Conservation (phyloP, 768 basidiomycete genomes). For the Boletus eberwhitei region DNA sequence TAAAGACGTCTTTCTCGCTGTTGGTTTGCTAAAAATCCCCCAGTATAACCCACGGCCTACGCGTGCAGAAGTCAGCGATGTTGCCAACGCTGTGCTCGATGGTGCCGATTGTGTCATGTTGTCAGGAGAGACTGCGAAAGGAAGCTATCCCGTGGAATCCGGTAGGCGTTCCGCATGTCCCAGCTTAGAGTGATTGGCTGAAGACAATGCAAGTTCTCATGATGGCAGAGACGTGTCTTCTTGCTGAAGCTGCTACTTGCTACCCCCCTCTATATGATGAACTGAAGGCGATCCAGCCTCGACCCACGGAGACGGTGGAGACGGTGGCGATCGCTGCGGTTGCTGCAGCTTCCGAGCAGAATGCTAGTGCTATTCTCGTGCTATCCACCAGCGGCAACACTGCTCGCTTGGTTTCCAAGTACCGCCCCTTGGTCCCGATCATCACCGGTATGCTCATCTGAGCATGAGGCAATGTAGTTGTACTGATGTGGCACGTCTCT, state of each 20-base stretch:
- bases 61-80: constrained; percentile 98
- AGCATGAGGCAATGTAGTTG: background rate
- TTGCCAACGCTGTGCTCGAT: constrained; percentile 98
- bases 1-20: background rate
- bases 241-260: constrained; percentile 94
- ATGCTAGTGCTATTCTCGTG: constrained; percentile 92
- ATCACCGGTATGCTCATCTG: constrained; percentile 67
- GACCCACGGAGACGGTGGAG: constrained; percentile 92
- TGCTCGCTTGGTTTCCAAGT: constrained; percentile 94
- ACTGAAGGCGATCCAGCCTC: constrained; percentile 69
- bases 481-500: constrained; percentile 2
- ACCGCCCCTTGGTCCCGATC: constrained; percentile 90
- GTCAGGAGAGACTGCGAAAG: constrained; percentile 99
- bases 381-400: constrained; percentile 97
- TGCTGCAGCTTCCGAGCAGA: constrained; percentile 91
- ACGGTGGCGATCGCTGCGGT: constrained; percentile 96
- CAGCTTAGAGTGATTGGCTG: constrained; percentile 1
- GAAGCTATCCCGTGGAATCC: constrained; percentile 92
- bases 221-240: constrained; percentile 99
- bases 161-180: constrained; percentile 44
- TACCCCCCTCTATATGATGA: constrained; percentile 94
- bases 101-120: constrained; percentile 99
- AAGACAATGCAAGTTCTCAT: constrained; percentile 65
- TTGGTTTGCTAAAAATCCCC: constrained; percentile 8
- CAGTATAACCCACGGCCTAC: constrained; percentile 98